These are phyloP conservation scores for Knoxdaviesia capensis DNA, from an alignment of 2,329 filamentous ascomycete species.

Conservation along the genomic window DNA sequence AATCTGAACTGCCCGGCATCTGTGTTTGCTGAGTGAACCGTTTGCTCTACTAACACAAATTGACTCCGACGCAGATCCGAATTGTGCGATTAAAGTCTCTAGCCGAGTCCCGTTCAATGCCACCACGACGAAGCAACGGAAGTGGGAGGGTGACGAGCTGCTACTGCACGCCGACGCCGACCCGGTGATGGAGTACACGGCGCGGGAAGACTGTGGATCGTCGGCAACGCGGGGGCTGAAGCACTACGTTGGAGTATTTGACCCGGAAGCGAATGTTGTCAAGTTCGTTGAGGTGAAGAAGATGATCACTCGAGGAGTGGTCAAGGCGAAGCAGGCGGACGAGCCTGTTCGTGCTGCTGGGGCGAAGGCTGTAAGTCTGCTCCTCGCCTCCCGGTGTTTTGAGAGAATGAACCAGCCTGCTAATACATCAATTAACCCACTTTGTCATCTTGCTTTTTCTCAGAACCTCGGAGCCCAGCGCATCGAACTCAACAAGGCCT, in stretches of 20 bases:
- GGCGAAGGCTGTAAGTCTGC: constrained; percentile 5
- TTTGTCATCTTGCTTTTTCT: neutral
- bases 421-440: constrained; percentile 6
- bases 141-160: constrained; percentile 23
- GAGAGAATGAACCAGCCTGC: neutral
- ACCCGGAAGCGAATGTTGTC: constrained; percentile 36
- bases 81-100: constrained; percentile 9
- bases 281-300: constrained; percentile 43
- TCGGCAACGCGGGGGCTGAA: constrained; percentile 23
- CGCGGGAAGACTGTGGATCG: constrained; percentile 15
- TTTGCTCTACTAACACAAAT: too few relatives aligned
- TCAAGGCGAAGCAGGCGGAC: constrained; percentile 27
- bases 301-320: constrained; percentile 37
- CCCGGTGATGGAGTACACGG: constrained; percentile 37
- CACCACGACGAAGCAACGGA: constrained; percentile 21
- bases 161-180: constrained; percentile 37
- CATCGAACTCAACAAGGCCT: constrained; percentile 53
- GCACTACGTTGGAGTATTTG: constrained; percentile 45
- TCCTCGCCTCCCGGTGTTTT: neutral
- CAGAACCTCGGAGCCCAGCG: constrained; percentile 40
- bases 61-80: too few relatives aligned
- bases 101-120: constrained; percentile 22
- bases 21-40: too few relatives aligned
- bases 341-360: constrained; percentile 18
- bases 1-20: too few relatives aligned